Conservation (phyloP, 805 yeast genomes). For the Ogataea methylovora region DNA sequence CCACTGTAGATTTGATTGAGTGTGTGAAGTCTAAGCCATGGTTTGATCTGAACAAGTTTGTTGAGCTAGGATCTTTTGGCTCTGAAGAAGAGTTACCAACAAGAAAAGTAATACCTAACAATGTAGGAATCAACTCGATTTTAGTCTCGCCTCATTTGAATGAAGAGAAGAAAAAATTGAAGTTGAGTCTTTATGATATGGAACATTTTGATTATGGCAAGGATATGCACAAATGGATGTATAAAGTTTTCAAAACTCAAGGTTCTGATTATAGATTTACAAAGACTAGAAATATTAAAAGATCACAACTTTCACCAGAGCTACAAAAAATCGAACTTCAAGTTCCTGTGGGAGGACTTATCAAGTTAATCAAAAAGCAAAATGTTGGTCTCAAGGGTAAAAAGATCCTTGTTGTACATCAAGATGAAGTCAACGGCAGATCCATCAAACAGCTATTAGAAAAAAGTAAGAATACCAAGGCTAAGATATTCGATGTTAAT, state of each 20-base stretch:
- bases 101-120: slow-evolving; percentile 11
- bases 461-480: slow-evolving; percentile 6
- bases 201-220: slow-evolving; percentile 16
- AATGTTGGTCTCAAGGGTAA: slow-evolving; percentile 2
- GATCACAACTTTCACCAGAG: slow-evolving; percentile 9
- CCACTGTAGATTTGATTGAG: slow-evolving; percentile 39
- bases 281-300: slow-evolving; percentile 18
- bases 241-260: slow-evolving; percentile 11
- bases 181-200: slow-evolving; percentile 18
- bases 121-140: slow-evolving; percentile 17
- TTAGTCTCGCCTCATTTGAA: slow-evolving; percentile 15
- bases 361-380: slow-evolving; percentile 13
- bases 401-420: slow-evolving; percentile 16
- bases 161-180: slow-evolving; percentile 9
- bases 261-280: slow-evolving; percentile 15
- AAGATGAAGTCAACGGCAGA: slow-evolving; percentile 18
- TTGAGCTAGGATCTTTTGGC: slow-evolving; percentile 18
- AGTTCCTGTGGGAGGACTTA: slow-evolving; percentile 17
- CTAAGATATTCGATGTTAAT: slow-evolving; percentile 7
- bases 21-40: slow-evolving; percentile 50
- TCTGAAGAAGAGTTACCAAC: slow-evolving; percentile 13
- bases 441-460: slow-evolving; percentile 5
- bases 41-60: slow-evolving; percentile 27
- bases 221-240: slow-evolving; percentile 12
- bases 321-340: slow-evolving; percentile 15